Evolutionary conservation across 768 basidiomycete species (phyloP), one percentile per base, ranked within the genome.

Genomic region (Termitomyces sp.): DNA sequence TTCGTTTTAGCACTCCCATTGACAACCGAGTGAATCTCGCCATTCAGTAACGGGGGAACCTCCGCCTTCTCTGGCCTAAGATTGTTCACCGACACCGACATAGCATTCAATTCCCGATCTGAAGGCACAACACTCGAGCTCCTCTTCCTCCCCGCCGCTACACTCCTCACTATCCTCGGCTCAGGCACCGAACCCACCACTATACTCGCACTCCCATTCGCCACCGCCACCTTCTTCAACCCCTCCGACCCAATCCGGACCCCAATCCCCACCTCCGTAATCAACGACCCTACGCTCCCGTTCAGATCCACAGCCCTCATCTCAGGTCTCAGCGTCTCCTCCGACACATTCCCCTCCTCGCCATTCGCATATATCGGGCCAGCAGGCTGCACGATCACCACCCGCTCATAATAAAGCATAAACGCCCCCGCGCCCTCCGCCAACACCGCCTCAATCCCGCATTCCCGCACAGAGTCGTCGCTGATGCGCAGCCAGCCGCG

Each of bases 331-430:
- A 88, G 70, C 50, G 86, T 87, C 75, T 87, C 86, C 72, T 86
- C 84, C 53, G 85, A 86, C 61, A 78, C 80, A 61, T 59, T 65
- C 55, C 34, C 61, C 44, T 52, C 39, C 31, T 24, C 64, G 42
- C 60, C 59, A 26, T 51, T 53, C 24, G 62, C 59, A 22, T 62
- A 60, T 7, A 66, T 59, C 3, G 31, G 13, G 4, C 53, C 42
- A 18, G 69, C 68, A 2, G 65, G 63, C 18, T 56, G 56, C 7
- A 71, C 67, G 29, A 70, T 64, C 32, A 75, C 68, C 36, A 73
- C 77, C 31, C 85, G 81, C 76, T 99, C 96, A 65, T 98, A 99
- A 67, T 92, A 98, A 39, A 98, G 79, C 90, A 99, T 92, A 71
- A 98, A 96, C 60, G 84, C 90, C n/a, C 74, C 75, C 20, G 81